Base-by-base conservation (phyloP, 345 rosid species). In the Alliaria petiolata region DNA sequence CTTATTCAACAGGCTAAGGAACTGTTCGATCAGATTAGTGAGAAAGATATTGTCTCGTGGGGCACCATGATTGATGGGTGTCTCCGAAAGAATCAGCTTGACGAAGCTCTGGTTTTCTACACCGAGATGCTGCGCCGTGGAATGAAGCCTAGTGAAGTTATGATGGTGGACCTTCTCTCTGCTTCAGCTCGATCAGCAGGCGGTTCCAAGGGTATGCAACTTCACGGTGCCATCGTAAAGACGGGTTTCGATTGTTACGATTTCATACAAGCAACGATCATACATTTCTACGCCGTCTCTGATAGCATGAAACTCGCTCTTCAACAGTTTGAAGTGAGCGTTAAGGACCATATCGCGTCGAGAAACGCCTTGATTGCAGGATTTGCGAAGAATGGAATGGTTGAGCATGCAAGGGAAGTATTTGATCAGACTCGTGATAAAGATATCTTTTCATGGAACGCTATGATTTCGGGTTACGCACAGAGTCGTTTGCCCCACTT, bases 401-500 rank as follows among this genome's bases (percentile, higher is more conserved):
- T 82, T 57, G 83, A 85, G 62, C 67, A 58, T 52, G 97, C 98
- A 34, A 71, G 78, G 56, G 58, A 81, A 63, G 65, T 88, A 54
- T 92, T 90, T 62, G 61, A 80, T 52, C 79, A 83, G 65, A 88
- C 85, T 83, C 81, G 60, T n/a, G 79, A 78, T 72, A 85, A 84
- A 82, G 97, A 92, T 72, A 85, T 84, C 13, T 84, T 84, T 78
- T 85, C 98, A 12, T 88, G 97, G 98, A 92, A 86, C 56, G 78
- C 88, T 13, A 82, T 92, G 85, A 85, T 90, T 33, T 85, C 93
- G 11, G 93, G 91, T 68, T 85, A 88, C 47, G 74, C 85, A 1
- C 93, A 85, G 79, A 81, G 75, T 31, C 78, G 76, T 60, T 84
- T 77, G 40, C 95, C 90, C 43, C 50, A 54, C 1, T 19, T 74